A percentile compares a stretch with the other conserved stretches of the same genome.
phyloP scores from a whole-genome alignment of 352 stramenopile genomes.

The Phytophthora cactorum region DNA sequence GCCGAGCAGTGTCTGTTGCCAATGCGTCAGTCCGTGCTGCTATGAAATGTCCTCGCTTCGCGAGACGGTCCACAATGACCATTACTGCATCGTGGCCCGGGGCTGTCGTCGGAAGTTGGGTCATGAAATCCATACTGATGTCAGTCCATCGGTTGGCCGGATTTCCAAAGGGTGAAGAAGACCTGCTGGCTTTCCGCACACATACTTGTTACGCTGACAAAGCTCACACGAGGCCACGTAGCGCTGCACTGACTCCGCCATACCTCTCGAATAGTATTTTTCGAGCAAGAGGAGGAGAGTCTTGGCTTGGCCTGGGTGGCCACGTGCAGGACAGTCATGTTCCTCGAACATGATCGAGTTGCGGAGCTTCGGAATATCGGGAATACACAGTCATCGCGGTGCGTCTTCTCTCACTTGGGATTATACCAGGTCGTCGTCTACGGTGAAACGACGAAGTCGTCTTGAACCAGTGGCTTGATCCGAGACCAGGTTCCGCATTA shows the following conservation, averaged over 20 bases:
- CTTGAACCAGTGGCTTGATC: not conserved
- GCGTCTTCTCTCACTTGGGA: not conserved
- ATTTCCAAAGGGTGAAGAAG: conserved; percentile 18
- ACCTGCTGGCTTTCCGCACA: not conserved
- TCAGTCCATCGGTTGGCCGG: conserved; percentile 4
- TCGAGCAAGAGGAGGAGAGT: not conserved
- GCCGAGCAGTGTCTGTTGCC: not conserved
- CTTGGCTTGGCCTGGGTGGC: not conserved
- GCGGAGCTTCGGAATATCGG: not conserved
- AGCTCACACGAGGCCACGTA: conserved; percentile 20
- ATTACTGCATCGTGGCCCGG: not conserved
- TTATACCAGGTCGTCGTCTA: not conserved
- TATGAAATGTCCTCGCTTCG: conserved; percentile 16
- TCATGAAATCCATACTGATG: conserved; percentile 23
- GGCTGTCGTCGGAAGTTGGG: not conserved
- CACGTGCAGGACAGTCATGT: not conserved
- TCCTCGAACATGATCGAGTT: not conserved
- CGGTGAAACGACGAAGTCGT: not conserved
- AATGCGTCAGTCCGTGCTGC: not conserved
- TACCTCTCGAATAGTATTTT: not conserved
- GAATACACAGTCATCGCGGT: not conserved
- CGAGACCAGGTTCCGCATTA: not conserved
- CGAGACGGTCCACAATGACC: conserved; percentile 9
- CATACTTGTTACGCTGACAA: conserved; percentile 11
- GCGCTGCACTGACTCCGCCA: not conserved